Evolutionary conservation across 805 yeast genomes (phyloP), one percentile per base, ranked within the genome.

Genomic region (Candida oleophila): DNA sequence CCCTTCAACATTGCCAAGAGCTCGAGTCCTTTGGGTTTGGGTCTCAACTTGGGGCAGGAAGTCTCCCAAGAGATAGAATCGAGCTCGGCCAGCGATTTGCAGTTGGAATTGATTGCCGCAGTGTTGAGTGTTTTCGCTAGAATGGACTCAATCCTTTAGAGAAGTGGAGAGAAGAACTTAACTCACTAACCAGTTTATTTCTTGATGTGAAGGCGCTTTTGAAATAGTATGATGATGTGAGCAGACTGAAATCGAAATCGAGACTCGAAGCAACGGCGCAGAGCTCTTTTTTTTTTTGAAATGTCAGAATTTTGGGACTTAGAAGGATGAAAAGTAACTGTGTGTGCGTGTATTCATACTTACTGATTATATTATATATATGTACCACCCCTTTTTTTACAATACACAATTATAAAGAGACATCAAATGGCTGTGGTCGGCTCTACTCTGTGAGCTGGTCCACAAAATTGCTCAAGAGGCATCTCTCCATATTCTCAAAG

Each of bases 21-120:
- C 51, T 61, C 73, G 14, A 77, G 87, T 42, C 79, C 83, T 16
- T 70, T 83, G 49, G 92, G 92, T 8, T 68, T 84, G 44, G 89
- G 94, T 14, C 73, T 81, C 49, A 89, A 89, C 64, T 70, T 91
- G 60, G 77, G 80, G 44, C 71, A 77, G 50, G 85, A 81, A 58
- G 63, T 81, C 25, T 69, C 59, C 43, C 55, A 58, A 43, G 89
- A 85, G 64, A 68, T 81, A 40, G 85, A 79, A 47, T 57, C 56
- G 22, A 72, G 74, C 54, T 63, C 73, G 12, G 70, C 73, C 2
- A 64, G 66, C 54, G 94, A 85, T 43, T 74, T 89, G 55, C 87
- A 81, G 57, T 65, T 92, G 53, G 99, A 94, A 69, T 85, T 91
- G 43, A 77, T 94, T 47, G 97, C 98, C 21, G 98, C 96, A 41